phyloP scores from a whole-genome alignment of 2,329 filamentous ascomycete species.

The Aspergillus alliaceus region DNA sequence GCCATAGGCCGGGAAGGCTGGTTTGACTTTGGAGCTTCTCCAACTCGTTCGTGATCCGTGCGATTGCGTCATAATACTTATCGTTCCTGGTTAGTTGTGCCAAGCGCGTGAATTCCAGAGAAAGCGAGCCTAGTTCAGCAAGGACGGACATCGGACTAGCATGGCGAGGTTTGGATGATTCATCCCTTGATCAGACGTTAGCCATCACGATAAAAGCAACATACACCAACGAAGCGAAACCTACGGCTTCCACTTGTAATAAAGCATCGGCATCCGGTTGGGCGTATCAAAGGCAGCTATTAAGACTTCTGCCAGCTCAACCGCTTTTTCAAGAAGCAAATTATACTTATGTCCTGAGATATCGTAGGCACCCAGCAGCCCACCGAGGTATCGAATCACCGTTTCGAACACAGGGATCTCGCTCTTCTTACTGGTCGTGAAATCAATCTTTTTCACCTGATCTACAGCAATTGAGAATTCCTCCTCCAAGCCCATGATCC shows the following conservation, averaged over 20 bases:
- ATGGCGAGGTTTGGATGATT: slow-evolving; percentile 62
- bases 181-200: slow-evolving; percentile 36
- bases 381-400: slow-evolving; percentile 86
- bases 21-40: slow-evolving; percentile 72
- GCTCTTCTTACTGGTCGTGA: slow-evolving; percentile 66
- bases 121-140: slow-evolving; percentile 74
- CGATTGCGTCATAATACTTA: slow-evolving; percentile 87
- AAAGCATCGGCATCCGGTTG: slow-evolving; percentile 85
- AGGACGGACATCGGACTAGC: slow-evolving; percentile 59
- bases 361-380: slow-evolving; percentile 82
- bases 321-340: slow-evolving; percentile 72
- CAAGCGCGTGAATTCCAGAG: slow-evolving; percentile 84
- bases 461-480: slow-evolving; percentile 79
- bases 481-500: slow-evolving; percentile 77
- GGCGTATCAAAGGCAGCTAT: slow-evolving; percentile 87
- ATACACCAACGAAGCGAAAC: slow-evolving; percentile 20
- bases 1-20: slow-evolving; percentile 76
- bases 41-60: slow-evolving; percentile 78
- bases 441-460: slow-evolving; percentile 73
- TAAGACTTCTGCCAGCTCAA: slow-evolving; percentile 75
- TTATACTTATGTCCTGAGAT: slow-evolving; percentile 70
- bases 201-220: not conserved
- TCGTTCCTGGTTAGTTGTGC: slow-evolving; percentile 79
- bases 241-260: slow-evolving; percentile 73
- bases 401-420: slow-evolving; percentile 92